These are phyloP conservation scores for Raphanus raphanistrum DNA, from an alignment of 345 rosid species.

Conservation along the genomic window DNA sequence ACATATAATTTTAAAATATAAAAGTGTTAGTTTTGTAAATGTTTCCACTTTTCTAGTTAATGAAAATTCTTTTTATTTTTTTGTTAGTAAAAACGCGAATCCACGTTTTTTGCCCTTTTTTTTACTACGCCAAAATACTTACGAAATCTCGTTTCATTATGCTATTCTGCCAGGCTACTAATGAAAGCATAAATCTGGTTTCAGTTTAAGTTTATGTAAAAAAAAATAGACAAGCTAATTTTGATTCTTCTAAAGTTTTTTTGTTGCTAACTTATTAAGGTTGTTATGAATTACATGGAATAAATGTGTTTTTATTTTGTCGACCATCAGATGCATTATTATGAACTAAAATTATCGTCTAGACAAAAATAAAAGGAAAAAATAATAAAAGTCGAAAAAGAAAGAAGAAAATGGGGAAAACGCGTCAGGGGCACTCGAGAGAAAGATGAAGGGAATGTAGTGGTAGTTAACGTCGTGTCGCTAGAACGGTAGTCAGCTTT, in stretches of 20 bases:
- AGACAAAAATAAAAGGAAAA: constrained; percentile 6
- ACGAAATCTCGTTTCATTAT: too few relatives aligned
- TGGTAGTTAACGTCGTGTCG: constrained; percentile 41
- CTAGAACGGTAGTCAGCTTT: constrained; percentile 39
- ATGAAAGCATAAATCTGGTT: too few relatives aligned
- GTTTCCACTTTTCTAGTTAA: too few relatives aligned
- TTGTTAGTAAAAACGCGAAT: too few relatives aligned
- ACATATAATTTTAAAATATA: too few relatives aligned
- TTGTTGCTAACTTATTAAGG: neutral
- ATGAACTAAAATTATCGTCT: neutral
- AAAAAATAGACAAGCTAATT: neutral
- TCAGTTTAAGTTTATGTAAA: neutral
- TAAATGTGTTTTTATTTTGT: neutral
- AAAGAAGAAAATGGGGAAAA: constrained; percentile 19
- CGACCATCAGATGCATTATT: neutral
- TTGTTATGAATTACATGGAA: neutral
- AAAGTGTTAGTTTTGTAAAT: too few relatives aligned
- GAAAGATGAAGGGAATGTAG: constrained; percentile 28
- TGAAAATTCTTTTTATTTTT: too few relatives aligned
- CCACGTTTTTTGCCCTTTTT: too few relatives aligned
- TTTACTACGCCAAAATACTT: too few relatives aligned
- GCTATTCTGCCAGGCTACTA: too few relatives aligned
- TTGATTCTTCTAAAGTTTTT: neutral
- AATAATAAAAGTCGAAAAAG: constrained; percentile 12
- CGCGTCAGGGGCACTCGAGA: constrained; percentile 42